phyloP scores from a whole-genome alignment of 2,329 filamentous ascomycete genomes.

The Apiospora marii region DNA sequence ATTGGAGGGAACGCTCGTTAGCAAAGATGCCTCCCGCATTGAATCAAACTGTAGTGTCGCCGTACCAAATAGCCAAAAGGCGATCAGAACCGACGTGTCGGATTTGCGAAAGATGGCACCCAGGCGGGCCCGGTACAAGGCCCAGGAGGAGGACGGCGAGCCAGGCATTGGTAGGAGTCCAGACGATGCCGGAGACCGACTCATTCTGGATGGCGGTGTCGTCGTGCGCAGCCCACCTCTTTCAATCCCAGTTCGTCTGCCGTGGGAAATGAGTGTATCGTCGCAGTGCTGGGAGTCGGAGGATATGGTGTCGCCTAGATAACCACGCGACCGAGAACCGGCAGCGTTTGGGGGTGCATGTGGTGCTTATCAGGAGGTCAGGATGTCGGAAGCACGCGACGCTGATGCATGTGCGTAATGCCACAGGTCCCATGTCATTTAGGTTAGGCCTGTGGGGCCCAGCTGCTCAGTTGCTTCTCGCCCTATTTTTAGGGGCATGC shows the following conservation, averaged over 20 bases:
- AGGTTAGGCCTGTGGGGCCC: background rate
- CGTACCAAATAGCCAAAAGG: slow-evolving; percentile 95
- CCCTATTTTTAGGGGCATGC: slow-evolving; percentile 22
- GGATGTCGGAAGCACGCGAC: slow-evolving; percentile 15
- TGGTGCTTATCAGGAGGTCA: slow-evolving; percentile 9
- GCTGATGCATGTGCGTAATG: slow-evolving; percentile 10
- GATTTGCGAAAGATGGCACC: slow-evolving; percentile 69
- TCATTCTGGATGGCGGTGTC: slow-evolving; percentile 36
- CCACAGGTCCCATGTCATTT: background rate
- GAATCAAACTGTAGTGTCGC: background rate
- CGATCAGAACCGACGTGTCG: slow-evolving; percentile 74
- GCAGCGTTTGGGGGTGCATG: background rate
- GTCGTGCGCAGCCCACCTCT: background rate
- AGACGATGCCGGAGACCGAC: slow-evolving; percentile 50
- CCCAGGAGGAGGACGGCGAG: slow-evolving; percentile 72
- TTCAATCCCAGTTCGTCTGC: background rate
- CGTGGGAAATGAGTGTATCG: background rate
- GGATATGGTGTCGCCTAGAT: background rate
- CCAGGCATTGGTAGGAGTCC: slow-evolving; percentile 65
- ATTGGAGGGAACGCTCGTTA: background rate
- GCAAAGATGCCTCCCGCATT: background rate
- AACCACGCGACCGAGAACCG: background rate
- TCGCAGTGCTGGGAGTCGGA: background rate
- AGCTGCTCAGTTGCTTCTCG: background rate
- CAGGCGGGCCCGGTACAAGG: slow-evolving; percentile 73